phyloP scores from a whole-genome alignment of 768 basidiomycete species.

The Pleurotus ostreatus region DNA sequence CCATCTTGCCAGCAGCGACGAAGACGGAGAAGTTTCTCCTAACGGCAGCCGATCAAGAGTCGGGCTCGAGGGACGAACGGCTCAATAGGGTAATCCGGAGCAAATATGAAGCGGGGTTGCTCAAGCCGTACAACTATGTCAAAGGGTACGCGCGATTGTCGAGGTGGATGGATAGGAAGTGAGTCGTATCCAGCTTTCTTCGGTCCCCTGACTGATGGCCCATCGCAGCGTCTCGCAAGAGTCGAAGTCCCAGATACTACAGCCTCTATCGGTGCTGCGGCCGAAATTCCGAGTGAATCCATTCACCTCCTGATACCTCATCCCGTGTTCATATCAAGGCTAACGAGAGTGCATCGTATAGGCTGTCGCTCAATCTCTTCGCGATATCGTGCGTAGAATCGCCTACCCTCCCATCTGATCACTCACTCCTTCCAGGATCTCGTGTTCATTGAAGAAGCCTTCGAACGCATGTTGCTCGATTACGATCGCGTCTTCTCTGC shows the following conservation, averaged over 20 bases:
- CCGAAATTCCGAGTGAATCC: conserved; percentile 76
- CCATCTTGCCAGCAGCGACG: conserved; percentile 67
- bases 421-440: conserved; percentile 55
- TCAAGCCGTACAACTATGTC: conserved; percentile 96
- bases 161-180: conserved; percentile 96
- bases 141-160: conserved; percentile 90
- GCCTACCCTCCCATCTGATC: neutral
- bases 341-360: conserved; percentile 18
- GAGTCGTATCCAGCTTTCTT: conserved; percentile 13
- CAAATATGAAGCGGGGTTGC: conserved; percentile 93
- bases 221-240: conserved; percentile 74
- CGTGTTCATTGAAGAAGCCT: conserved; percentile 96
- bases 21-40: conserved; percentile 88
- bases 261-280: conserved; percentile 79
- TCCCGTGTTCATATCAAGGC: conserved; percentile 2
- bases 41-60: conserved; percentile 92
- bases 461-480: conserved; percentile 91
- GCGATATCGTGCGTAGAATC: conserved; percentile 58
- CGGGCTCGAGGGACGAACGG: conserved; percentile 86
- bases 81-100: conserved; percentile 89
- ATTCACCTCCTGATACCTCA: neutral
- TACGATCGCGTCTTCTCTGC: conserved; percentile 93
- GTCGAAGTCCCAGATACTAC: conserved; percentile 87
- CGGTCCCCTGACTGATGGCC: neutral
- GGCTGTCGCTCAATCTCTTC: conserved; percentile 82